Base-by-base conservation (phyloP, 176 grass and related monocot genomes). In the Stipa capillata region DNA sequence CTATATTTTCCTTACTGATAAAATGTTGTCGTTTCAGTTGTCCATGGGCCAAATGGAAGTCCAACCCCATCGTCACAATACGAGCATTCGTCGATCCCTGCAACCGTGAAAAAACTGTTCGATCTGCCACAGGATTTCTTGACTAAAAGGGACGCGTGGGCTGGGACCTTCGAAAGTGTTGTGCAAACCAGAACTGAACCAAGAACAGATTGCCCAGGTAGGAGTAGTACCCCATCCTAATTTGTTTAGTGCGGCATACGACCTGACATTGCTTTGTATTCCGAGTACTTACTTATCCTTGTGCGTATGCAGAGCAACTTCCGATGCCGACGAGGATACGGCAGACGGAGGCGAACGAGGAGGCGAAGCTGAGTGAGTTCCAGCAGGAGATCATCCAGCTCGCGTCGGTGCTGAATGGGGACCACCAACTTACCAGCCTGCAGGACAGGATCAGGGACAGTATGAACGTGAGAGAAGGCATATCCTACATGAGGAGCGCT, bases 321-420 rank as follows among this genome's bases (percentile, higher is more conserved):
- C 92, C 96, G 16, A 93, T 32, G 74, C 96, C 96, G 0, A 87
- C 84, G 12, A 81, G 82, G 57, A 87, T 99, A 32, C 74, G 96
- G 24, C 73, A 86, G 7, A 74, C 79, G 1, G 92, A 99, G 61
- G 96, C 96, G 4, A 89, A 99, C 59, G 92, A 99, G 83, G 96
- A 95, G 59, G 92, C 92, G 17, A 95, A 89, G 73, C 73, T 99
- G 27, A 95, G 81, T 20, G 88, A 87, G 86, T 95, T 99, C 88
- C 96, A 99, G 85, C 92, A 95, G 76, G 96, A 99, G 82, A 67
- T 99, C 32, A 73, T 93, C 63, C 96, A 95, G 71, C 96, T 99
- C 8, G 87, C 92, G 2, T 87, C 96, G 6, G 96, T 95, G 32
- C 85, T 99, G 32, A 99, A 89, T 68, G 96, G 96, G 0, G 96